These are phyloP conservation scores for Aspergillus pseudoglaucus DNA, from an alignment of 2,329 filamentous ascomycete genomes.

Conservation along the genomic window DNA sequence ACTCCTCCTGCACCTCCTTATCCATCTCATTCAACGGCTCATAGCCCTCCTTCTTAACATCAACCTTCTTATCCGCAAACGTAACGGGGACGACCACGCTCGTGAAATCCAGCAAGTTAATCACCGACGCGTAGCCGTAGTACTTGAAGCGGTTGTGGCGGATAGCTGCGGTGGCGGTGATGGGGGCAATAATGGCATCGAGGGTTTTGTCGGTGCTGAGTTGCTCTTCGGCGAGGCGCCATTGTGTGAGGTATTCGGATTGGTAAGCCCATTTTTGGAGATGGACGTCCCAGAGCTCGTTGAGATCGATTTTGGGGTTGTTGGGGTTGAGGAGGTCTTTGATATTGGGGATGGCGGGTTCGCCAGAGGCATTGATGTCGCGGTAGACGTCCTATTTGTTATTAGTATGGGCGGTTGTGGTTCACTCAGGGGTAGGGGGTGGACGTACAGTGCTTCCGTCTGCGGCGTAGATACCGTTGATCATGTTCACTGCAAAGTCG, in stretches of 20 bases:
- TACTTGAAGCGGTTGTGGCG: constrained; percentile 33
- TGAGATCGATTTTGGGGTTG: constrained; percentile 6
- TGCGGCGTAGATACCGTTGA: constrained; percentile 20
- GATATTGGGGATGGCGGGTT: constrained; percentile 34
- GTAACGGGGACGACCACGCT: constrained; percentile 40
- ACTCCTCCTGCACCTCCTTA: constrained; percentile 37
- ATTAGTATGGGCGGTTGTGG: not conserved
- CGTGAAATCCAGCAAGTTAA: constrained; percentile 38
- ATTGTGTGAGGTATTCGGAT: constrained; percentile 26
- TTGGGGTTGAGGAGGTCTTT: constrained; percentile 18
- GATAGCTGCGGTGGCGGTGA: constrained; percentile 33
- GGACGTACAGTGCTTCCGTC: constrained; percentile 24
- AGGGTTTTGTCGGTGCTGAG: constrained; percentile 15
- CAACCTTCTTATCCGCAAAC: not conserved
- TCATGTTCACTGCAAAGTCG: constrained; percentile 17
- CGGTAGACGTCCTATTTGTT: constrained; percentile 19
- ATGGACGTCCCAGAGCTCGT: constrained; percentile 20
- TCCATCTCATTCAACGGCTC: constrained; percentile 34
- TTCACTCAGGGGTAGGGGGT: not conserved
- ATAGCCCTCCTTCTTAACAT: not conserved
- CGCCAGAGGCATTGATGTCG: constrained; percentile 25
- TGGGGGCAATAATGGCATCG: constrained; percentile 36
- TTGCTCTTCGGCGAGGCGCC: constrained; percentile 14
- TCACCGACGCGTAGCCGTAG: constrained; percentile 31
- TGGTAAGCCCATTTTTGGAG: constrained; percentile 31